Evolutionary conservation across 2,329 filamentous ascomycete genomes (phyloP), one percentile per base, ranked within the genome.

Genomic region (Cordyceps pruinosa): DNA sequence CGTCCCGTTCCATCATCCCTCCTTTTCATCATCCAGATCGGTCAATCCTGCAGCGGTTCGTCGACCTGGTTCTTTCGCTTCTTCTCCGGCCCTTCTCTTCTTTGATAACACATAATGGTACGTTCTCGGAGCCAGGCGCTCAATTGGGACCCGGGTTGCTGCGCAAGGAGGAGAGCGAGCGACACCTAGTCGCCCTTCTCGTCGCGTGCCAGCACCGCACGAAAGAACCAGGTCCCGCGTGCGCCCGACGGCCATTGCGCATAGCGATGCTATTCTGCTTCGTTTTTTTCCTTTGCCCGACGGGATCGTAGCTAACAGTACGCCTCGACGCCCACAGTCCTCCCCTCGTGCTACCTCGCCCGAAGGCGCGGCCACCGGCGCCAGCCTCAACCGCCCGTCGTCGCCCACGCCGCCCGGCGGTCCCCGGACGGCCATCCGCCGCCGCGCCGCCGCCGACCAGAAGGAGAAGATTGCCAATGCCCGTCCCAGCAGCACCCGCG

Each of bases 391-490:
- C 69, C 90, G 93, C 63, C 86, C 90, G 57, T 87, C 89, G 30
- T 96, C 93, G 50, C 92, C 93, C 60, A 86, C 90, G 67, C 88
- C 91, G 62, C 94, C 94, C 26, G 94, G 94, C 64, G 94, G 94
- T 66, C 91, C 94, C 68, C 91, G 94, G 72, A 96, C 93, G 65
- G 93, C 91, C 61, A 95, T 99, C 77, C 87, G 94, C 74, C 87
- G 94, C 73, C 90, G 94, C 72, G 93, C 94, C 44, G 94, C 94
- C 30, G 93, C 93, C 67, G 94, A 97, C 73, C 89, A 96, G 78
- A 96, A 96, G 76, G 94, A 97, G 77, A 94, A 95, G 77, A 85
- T 93, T 66, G 92, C 93, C 69, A 99, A 96, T 87, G 88, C 85
- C 64, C 83, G 94, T 66, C 94, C 94, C 51, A 89, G 87, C 73